Conservation (phyloP, 73 alveolate species). For the Blepharisma japonicum region DNA sequence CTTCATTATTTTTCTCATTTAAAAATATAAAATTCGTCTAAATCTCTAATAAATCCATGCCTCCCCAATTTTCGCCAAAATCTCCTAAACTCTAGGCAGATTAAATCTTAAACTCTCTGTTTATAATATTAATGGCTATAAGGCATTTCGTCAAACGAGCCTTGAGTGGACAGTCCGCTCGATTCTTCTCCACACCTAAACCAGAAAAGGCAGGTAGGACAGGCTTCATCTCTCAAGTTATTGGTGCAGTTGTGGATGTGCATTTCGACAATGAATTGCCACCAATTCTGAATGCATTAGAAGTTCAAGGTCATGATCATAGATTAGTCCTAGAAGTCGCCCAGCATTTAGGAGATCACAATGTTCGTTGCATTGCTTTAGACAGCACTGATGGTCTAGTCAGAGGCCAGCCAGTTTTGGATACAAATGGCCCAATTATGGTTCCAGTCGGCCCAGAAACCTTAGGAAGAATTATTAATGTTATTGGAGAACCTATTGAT, state of each 20-base stretch:
- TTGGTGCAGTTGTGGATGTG: conserved; percentile 98
- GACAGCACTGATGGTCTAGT: conserved; percentile 97
- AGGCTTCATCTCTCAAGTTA: conserved; percentile 90
- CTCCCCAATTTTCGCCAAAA: too few relatives aligned
- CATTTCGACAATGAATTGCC: conserved; percentile 93
- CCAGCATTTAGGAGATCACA: conserved; percentile 90
- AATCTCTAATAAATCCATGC: too few relatives aligned
- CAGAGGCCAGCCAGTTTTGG: conserved; percentile 87
- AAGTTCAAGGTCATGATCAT: conserved; percentile 76
- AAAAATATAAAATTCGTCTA: too few relatives aligned
- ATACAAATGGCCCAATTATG: conserved; percentile 87
- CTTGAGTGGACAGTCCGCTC: too few relatives aligned
- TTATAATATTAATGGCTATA: too few relatives aligned
- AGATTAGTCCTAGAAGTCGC: conserved; percentile 95
- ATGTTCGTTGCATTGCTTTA: conserved; percentile 95
- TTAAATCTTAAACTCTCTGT: too few relatives aligned
- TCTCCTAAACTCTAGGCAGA: too few relatives aligned
- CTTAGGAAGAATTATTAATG: conserved; percentile 93
- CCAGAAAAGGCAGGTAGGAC: neutral
- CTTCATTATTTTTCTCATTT: too few relatives aligned
- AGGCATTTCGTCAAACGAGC: too few relatives aligned
- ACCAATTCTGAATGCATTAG: conserved; percentile 92
- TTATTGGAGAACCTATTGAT: conserved; percentile 97
- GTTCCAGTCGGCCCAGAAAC: conserved; percentile 97
- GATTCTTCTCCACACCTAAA: too few relatives aligned